Base-by-base conservation (phyloP, 345 rosid species). In the Eucalyptus camaldulensis region DNA sequence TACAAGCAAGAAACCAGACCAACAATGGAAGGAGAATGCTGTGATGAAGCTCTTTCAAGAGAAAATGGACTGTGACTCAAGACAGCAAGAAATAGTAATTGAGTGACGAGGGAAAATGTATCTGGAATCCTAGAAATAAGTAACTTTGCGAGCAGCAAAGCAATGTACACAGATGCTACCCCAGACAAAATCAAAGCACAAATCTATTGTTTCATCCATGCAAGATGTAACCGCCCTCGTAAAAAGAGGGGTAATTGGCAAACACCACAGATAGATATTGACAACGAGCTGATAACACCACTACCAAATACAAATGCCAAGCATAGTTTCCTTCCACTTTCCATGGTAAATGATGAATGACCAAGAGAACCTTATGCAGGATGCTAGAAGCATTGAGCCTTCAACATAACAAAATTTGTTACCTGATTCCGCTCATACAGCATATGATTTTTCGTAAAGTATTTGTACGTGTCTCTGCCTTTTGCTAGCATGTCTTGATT, bases 351-450 rank as follows among this genome's bases (percentile, higher is more conserved):
- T 72, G 81, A 72, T 33, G 81, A 17, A 40, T 37, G 24, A 37
- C 47, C 47, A 76, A 37, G 85, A 76, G 47, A 40, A 76, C 85
- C 85, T 40, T 76, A 53, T 15, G 31, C 50, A 58, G 49, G 40
- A 54, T 60, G 72, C 47, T 60, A 88, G 85, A 76, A 40, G 47
- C 54, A 88, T 33, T 51, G 45, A 51, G 27, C 33, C 43, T 13
- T 51, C 14, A 50, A 56, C 88, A 31, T 53, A 86, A 16, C 33
- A 83, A 87, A n/a, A 24, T 80, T 16, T 60, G 8, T 58, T 89
- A 97, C 99, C 98, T 96, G 99, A 91, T 96, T 97, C 90, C 98
- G 94, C 91, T 97, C 99, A 91, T 96, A 96, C 89, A 96, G 95
- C 97, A 97, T 95, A 90, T 96, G 97, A 94, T 95, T 97, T 92